Evolutionary conservation across 169 alveolate species (phyloP).

Genomic region (Eimeria maxima): DNA sequence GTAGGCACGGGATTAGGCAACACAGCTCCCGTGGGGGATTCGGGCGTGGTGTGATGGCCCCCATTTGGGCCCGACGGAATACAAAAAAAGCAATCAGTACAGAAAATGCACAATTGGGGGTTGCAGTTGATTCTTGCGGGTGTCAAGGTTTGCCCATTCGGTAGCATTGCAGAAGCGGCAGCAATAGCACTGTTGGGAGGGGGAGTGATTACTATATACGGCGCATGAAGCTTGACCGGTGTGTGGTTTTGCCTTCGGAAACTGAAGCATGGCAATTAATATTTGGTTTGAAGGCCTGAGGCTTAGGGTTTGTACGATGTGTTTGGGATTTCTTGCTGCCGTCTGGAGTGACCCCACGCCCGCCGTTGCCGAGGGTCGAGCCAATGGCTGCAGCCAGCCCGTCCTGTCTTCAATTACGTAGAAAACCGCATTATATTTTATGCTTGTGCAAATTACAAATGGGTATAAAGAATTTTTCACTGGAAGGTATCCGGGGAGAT

Average conservation of each 20-base stretch:
- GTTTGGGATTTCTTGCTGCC: not conserved
- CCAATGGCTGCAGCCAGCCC: not conserved
- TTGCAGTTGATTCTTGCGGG: not conserved
- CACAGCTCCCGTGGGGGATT: not conserved
- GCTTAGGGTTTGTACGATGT: not conserved
- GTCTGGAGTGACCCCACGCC: conserved; percentile 29
- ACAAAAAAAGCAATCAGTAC: not conserved
- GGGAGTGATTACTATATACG: too few species aligned
- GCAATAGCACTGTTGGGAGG: not conserved
- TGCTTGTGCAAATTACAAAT: not conserved
- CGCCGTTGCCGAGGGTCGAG: not conserved
- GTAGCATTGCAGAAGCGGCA: not conserved
- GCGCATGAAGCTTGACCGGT: not conserved
- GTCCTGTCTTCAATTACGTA: not conserved
- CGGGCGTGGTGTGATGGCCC: too few species aligned
- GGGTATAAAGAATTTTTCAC: not conserved
- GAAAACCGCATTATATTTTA: not conserved
- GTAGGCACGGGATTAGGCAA: not conserved
- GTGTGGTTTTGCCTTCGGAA: not conserved
- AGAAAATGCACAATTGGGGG: not conserved
- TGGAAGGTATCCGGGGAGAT: not conserved
- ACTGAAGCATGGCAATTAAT: not conserved
- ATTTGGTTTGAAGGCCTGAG: not conserved
- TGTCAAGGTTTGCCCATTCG: not conserved
- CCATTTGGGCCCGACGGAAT: too few species aligned